Evolutionary conservation across 192 early-diverging fungal genomes (phyloP).

Genomic region (Thamnidium elegans): DNA sequence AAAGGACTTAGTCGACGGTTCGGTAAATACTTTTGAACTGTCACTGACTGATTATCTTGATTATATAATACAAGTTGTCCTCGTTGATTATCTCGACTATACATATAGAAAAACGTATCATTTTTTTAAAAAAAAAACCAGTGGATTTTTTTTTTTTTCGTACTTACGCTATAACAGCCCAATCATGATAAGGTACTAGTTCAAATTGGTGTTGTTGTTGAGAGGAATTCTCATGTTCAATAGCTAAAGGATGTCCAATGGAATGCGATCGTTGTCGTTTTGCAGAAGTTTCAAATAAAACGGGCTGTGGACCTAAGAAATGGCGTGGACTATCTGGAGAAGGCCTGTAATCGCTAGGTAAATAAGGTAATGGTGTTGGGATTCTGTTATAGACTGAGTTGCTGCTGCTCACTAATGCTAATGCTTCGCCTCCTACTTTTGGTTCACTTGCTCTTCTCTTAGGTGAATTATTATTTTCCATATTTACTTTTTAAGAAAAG

Average conservation of each 20-base stretch:
- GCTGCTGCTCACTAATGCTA: not conserved
- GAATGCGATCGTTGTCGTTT: conserved; percentile 4
- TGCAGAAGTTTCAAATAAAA: not conserved
- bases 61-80: conserved; percentile 70
- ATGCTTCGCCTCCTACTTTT: not conserved
- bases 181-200: conserved; percentile 55
- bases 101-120: not conserved
- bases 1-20: not conserved
- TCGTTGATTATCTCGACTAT: conserved; percentile 36
- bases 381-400: not conserved
- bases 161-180: conserved; percentile 52
- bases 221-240: not conserved
- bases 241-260: not conserved
- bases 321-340: conserved; percentile 30
- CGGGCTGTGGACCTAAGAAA: not conserved
- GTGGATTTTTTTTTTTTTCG: too few species aligned
- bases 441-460: conserved; percentile 14
- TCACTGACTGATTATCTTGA: conserved; percentile 49
- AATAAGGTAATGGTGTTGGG: conserved; percentile 30
- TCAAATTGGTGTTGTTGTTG: conserved; percentile 29
- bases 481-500: too few species aligned
- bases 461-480: too few species aligned
- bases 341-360: conserved; percentile 30
- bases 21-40: conserved; percentile 40
- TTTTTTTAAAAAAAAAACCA: not conserved